Conservation (phyloP, 2,329 filamentous ascomycete species). For the Salinomyces thailandicus region DNA sequence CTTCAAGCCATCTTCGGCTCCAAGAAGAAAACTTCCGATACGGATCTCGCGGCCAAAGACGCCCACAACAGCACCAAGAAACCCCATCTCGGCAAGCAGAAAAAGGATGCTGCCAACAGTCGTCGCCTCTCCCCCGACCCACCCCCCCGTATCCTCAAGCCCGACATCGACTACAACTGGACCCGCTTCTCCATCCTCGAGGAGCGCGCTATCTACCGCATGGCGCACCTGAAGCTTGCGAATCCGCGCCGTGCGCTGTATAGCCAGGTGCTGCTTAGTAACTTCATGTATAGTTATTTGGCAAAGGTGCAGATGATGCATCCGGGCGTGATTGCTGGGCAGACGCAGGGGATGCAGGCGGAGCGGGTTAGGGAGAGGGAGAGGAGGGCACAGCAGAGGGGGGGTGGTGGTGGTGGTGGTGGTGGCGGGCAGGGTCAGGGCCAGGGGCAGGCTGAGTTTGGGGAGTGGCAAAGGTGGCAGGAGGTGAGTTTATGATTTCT, state of each 20-base stretch:
- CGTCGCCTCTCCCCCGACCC: conserved; percentile 73
- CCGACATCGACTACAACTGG: conserved; percentile 94
- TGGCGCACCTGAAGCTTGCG: conserved; percentile 98
- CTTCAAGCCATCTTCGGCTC: conserved; percentile 87
- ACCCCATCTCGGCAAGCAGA: conserved; percentile 38
- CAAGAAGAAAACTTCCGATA: conserved; percentile 59
- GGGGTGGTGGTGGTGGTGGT: neutral
- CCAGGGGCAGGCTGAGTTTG: conserved; percentile 23
- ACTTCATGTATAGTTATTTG: conserved; percentile 99
- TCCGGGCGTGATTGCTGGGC: conserved; percentile 49
- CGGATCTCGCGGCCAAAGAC: conserved; percentile 43
- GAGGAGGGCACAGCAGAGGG: conserved; percentile 11
- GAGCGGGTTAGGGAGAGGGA: conserved; percentile 35
- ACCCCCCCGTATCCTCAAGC: conserved; percentile 59
- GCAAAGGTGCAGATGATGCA: conserved; percentile 99
- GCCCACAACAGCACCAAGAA: neutral
- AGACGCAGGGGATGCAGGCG: conserved; percentile 51
- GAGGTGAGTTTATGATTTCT: conserved; percentile 22
- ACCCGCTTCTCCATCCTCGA: conserved; percentile 89
- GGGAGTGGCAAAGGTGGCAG: conserved; percentile 28
- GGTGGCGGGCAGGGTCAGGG: conserved; percentile 7
- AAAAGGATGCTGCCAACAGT: conserved; percentile 61
- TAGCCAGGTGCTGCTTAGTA: conserved; percentile 91
- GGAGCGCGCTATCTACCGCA: conserved; percentile 92
- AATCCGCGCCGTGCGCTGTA: conserved; percentile 85